Evolutionary conservation across 2,329 filamentous ascomycete species (phyloP).

Genomic region (Aspergillus sp.): DNA sequence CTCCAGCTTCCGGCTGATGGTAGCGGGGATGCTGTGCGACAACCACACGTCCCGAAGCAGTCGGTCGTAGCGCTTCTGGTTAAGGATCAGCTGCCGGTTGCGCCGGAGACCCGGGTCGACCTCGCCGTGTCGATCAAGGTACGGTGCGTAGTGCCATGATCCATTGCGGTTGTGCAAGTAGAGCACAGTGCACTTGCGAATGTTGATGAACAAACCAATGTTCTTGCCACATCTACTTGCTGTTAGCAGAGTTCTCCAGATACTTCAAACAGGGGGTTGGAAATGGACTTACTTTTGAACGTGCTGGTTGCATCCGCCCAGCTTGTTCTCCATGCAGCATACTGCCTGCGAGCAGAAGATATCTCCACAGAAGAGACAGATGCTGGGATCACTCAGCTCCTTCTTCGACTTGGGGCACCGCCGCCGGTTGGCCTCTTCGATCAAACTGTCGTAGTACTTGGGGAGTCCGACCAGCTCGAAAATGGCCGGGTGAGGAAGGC

Average conservation of each 20-base stretch:
- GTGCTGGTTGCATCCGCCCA: slow-evolving; percentile 89
- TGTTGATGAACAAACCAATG: slow-evolving; percentile 93
- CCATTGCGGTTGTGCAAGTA: slow-evolving; percentile 82
- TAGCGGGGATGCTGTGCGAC: slow-evolving; percentile 80
- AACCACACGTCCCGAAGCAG: slow-evolving; percentile 85
- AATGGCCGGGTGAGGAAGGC: slow-evolving; percentile 79
- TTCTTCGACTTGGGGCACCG: slow-evolving; percentile 88
- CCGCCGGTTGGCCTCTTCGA: slow-evolving; percentile 83
- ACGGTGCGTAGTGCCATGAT: slow-evolving; percentile 83
- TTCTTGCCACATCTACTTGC: slow-evolving; percentile 75
- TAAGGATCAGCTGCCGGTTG: slow-evolving; percentile 85
- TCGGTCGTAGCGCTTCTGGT: slow-evolving; percentile 90
- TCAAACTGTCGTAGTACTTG: slow-evolving; percentile 86
- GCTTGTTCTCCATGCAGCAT: slow-evolving; percentile 73
- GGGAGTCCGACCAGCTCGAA: slow-evolving; percentile 92
- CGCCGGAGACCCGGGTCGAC: slow-evolving; percentile 87
- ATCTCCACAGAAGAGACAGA: slow-evolving; percentile 95
- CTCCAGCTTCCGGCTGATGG: slow-evolving; percentile 87
- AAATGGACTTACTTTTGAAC: slow-evolving; percentile 68
- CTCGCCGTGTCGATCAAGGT: slow-evolving; percentile 94
- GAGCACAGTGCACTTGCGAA: slow-evolving; percentile 90
- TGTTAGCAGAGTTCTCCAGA: slow-evolving; percentile 16
- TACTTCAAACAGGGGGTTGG: not conserved
- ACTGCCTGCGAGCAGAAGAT: slow-evolving; percentile 94
- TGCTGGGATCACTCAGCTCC: slow-evolving; percentile 83